Evolutionary conservation across 495 filamentous ascomycete genomes (phyloP).

Genomic region (Clohesyomyces aquaticus): DNA sequence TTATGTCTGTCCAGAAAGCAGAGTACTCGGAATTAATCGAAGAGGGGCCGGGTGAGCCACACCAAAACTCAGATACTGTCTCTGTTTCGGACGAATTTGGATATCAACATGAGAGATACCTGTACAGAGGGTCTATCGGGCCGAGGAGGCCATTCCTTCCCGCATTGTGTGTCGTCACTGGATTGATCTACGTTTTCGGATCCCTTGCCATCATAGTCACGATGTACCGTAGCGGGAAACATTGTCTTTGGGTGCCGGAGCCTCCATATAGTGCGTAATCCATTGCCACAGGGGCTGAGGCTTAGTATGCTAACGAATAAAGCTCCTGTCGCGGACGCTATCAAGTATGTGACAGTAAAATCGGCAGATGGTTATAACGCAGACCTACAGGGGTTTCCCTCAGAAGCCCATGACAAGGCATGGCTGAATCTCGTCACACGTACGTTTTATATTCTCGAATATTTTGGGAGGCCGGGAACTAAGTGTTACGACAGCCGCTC

Average conservation of each 20-base stretch:
- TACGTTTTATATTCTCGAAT: not conserved
- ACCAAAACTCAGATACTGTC: not conserved
- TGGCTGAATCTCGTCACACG: slow-evolving; percentile 14
- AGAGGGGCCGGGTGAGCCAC: not conserved
- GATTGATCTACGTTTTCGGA: not conserved
- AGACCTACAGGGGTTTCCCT: slow-evolving; percentile 9
- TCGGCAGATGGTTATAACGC: slow-evolving; percentile 16
- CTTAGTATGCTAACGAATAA: not conserved
- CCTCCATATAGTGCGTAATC: slow-evolving; percentile 12
- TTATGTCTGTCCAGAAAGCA: not conserved
- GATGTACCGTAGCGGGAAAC: slow-evolving; percentile 7
- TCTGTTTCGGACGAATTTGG: slow-evolving; percentile 1
- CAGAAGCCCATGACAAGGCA: slow-evolving; percentile 12
- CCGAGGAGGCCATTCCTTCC: not conserved
- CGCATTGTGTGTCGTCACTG: not conserved
- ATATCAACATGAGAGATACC: slow-evolving; percentile 3
- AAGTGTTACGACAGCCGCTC: slow-evolving; percentile 1
- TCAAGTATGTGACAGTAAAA: slow-evolving; percentile 4
- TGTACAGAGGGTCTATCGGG: not conserved
- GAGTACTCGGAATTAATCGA: not conserved
- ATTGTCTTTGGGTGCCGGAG: slow-evolving; percentile 1
- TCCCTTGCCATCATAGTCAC: not conserved
- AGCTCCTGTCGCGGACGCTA: slow-evolving; percentile 1
- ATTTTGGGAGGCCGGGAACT: not conserved
- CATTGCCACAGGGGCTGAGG: not conserved